Evolutionary conservation across 2,329 filamentous ascomycete species (phyloP), one percentile per base, ranked within the genome.

Genomic region (Arthrobotrys entomopaga): DNA sequence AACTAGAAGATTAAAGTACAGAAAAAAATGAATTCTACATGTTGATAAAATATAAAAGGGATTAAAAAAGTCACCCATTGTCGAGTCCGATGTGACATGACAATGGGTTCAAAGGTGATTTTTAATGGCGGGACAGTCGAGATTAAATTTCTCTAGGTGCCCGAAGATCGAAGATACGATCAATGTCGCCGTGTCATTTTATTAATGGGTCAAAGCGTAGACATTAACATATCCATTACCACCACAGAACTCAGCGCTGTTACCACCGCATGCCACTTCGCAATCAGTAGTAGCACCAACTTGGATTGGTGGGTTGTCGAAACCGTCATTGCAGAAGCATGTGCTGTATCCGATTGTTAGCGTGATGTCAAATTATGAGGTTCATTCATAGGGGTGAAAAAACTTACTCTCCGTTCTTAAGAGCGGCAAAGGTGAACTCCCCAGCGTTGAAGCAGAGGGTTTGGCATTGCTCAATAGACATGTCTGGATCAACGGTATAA

Each of bases 1-100:
- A 50, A 50, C 54, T 69, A 69, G 57, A 69, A 50, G 61, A 61
- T 69, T 61, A 61, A n/a, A 34, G 6, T 34, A 34, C n/a, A n/a
- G 10, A 34, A 34, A 16, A 42, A 53, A 48, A 60, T 60, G 50
- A 20, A 66, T 34, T 56, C 48, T 46, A 15, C n/a, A 59, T 22
- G 15, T 46, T 2, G 56, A 34, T 24, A n/a, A 19, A 50, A 24
- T 40, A 38, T 2, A 46, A 56, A n/a, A 63, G 29, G 19, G 11
- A 53, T 29, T n/a, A 43, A 8, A 11, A 22, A 46, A 46, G 26
- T 38, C 49, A 40, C 40, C 24, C 24, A 26, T n/a, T 38, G 19
- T 40, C 49, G 38, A 53, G 56, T 20, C 52, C 38, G 7, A 43
- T 26, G 26, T 24, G n/a, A 26, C 42, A 42, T 24, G n/a, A 26